Evolutionary conservation across 331 rosid species (phyloP).

Genomic region (Malus hybrid): DNA sequence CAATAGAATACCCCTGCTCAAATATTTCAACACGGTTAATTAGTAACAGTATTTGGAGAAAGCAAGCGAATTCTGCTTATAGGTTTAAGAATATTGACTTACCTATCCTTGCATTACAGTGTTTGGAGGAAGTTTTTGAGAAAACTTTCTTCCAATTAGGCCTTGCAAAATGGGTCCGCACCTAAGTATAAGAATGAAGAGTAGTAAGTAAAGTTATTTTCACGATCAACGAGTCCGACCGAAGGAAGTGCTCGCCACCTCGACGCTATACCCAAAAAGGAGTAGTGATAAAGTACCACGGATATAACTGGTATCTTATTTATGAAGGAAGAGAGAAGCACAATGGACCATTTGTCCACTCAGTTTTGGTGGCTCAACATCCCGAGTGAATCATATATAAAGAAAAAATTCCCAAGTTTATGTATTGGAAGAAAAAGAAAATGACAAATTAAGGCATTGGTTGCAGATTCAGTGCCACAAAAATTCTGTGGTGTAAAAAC

Average conservation of each 20-base stretch:
- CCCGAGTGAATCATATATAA: background rate
- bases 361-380: background rate
- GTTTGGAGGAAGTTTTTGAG: slow-evolving; percentile 85
- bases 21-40: slow-evolving; percentile 18
- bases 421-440: background rate
- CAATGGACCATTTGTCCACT: slow-evolving; percentile 6
- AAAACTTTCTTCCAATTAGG: slow-evolving; percentile 99
- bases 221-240: background rate
- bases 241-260: background rate
- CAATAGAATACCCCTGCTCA: slow-evolving; percentile 88
- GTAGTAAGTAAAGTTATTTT: background rate
- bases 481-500: background rate
- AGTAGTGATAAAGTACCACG: background rate
- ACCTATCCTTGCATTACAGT: slow-evolving; percentile 85
- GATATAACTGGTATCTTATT: background rate
- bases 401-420: background rate
- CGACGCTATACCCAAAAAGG: background rate
- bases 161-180: slow-evolving; percentile 97
- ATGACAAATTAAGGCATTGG: background rate
- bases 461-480: background rate
- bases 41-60: slow-evolving; percentile 4
- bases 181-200: slow-evolving; percentile 40
- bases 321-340: background rate
- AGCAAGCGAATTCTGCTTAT: background rate
- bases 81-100: slow-evolving; percentile 21